Evolutionary conservation across 805 yeast species (phyloP), one percentile per base, ranked within the genome.

Genomic region (Maudiozyma barnettii): DNA sequence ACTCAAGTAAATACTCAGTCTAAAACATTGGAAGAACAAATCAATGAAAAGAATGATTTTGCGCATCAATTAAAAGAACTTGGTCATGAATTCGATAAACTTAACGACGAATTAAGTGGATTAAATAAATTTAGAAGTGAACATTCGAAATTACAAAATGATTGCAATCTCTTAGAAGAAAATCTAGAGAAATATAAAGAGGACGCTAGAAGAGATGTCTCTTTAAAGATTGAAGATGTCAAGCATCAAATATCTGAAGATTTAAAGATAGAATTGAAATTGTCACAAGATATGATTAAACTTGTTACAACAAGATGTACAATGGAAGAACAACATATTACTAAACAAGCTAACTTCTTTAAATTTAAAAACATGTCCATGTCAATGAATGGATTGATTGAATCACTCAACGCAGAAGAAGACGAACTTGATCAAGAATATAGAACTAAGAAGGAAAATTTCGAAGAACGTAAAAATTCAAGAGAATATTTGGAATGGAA

Each of bases 121-220:
- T 43, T 56, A 38, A 60, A 61, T 46, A 52, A 45, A 13, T 43
- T 51, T 36, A 50, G 58, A 39, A 61, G 49, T 29, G 51, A 51
- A 18, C 51, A 48, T 45, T 57, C 52, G 13, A 61, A 52, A 23
- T 53, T 49, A 49, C 58, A 50, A 47, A 59, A 51, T 19, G 64
- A 57, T 51, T 65, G 59, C 39, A 56, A 52, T 16, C 54, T 54
- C 44, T 55, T 65, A 45, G 53, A 63, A 40, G 63, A 64, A 26
- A 62, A 67, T 43, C 54, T 71, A 21, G 47, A 62, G 41, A 57
- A 55, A 39, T 50, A 73, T 19, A 67, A 69, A 47, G 53, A 54
- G 0, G 76, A 73, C 44, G 59, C 75, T 1, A 60, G 58, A 22
- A 63, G 60, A 45, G 81, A 77, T 53, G 69, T 71, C 44, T 61